Conservation (phyloP, 306 rosid species). For the Fagus sylvatica region DNA sequence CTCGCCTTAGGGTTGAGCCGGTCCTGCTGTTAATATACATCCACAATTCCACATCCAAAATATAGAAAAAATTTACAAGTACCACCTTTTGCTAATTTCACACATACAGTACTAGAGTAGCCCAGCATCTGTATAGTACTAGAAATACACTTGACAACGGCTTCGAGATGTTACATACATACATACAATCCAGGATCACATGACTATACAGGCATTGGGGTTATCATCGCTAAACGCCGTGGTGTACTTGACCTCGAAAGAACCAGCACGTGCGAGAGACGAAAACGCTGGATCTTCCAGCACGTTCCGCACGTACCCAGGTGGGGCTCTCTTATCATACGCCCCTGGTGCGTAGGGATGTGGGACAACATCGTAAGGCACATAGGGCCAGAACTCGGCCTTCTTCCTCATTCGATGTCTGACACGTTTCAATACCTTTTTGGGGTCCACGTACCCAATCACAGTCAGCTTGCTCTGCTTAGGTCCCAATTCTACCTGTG, state of each 20-base stretch:
- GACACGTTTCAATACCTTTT: constrained; percentile 39
- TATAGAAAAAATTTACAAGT: no score
- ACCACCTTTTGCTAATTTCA: no score
- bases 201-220: constrained; percentile 43
- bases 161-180: no score
- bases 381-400: constrained; percentile 55
- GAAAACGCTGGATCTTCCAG: constrained; percentile 31
- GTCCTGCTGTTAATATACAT: no score
- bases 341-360: constrained; percentile 50
- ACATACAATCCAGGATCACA: no score
- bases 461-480: constrained; percentile 51
- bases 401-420: constrained; percentile 51
- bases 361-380: constrained; percentile 45
- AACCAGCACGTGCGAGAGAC: constrained; percentile 42
- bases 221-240: constrained; percentile 59
- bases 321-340: constrained; percentile 56
- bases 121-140: no score
- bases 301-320: constrained; percentile 55
- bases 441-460: constrained; percentile 42
- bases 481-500: constrained; percentile 40
- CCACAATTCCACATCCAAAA: no score
- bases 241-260: constrained; percentile 43
- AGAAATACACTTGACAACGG: no score
- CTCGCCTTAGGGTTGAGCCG: no score
- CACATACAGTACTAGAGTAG: no score